These are phyloP conservation scores for Aspergillus texensis DNA, from an alignment of 2,329 filamentous ascomycete genomes.

Conservation along the genomic window DNA sequence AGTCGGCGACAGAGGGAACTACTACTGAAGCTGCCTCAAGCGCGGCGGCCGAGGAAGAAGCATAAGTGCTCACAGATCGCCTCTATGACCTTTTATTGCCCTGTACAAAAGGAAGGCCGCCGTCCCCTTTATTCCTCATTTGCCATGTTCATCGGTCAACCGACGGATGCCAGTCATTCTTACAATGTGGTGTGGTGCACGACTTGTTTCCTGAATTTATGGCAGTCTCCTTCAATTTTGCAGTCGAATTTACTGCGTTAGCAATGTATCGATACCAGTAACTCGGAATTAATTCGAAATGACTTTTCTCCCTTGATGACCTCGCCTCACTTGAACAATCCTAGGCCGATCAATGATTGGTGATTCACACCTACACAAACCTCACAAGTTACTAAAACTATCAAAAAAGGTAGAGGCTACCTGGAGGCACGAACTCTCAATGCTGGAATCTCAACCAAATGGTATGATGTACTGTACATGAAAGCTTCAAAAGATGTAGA, in stretches of 20 bases:
- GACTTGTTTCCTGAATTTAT: slow-evolving; percentile 12
- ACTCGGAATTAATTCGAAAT: slow-evolving; percentile 1
- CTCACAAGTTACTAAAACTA: not conserved
- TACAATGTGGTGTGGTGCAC: slow-evolving; percentile 16
- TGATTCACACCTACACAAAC: not conserved
- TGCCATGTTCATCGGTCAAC: not conserved
- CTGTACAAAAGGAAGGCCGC: slow-evolving; percentile 22
- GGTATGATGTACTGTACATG: slow-evolving; percentile 22
- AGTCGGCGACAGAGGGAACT: slow-evolving; percentile 19
- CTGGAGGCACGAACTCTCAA: slow-evolving; percentile 6
- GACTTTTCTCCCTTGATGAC: not conserved
- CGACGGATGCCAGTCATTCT: slow-evolving; percentile 5
- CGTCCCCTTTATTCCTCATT: slow-evolving; percentile 1
- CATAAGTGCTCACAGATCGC: slow-evolving; percentile 11
- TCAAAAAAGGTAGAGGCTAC: not conserved
- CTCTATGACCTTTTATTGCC: slow-evolving; percentile 2
- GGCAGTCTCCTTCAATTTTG: slow-evolving; percentile 15
- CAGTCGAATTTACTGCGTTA: slow-evolving; percentile 12
- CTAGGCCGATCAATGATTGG: not conserved
- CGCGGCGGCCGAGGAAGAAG: slow-evolving; percentile 21
- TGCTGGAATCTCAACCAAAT: slow-evolving; percentile 15
- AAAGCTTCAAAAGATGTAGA: slow-evolving; percentile 8
- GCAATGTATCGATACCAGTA: slow-evolving; percentile 12
- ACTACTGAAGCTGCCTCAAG: slow-evolving; percentile 13
- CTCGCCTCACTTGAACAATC: not conserved